Evolutionary conservation across 2,329 filamentous ascomycete genomes (phyloP).

Genomic region (Teratosphaeria nubilosa): DNA sequence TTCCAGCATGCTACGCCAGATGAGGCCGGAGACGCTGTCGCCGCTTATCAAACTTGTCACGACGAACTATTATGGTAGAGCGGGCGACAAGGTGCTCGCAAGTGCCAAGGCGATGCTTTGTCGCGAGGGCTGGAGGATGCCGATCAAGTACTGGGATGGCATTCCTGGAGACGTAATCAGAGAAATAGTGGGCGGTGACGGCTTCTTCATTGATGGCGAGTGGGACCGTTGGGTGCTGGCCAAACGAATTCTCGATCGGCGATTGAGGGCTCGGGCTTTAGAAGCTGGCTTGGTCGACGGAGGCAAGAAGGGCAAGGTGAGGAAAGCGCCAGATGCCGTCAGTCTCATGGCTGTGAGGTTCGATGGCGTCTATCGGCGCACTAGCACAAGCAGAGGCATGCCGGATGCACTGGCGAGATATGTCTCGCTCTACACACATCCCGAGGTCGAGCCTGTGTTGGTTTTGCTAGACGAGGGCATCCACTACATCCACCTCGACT

Average conservation of each 20-base stretch:
- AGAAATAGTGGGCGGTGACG: constrained; percentile 50
- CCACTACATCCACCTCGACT: constrained; percentile 50
- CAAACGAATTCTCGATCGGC: constrained; percentile 44
- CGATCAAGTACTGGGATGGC: constrained; percentile 44
- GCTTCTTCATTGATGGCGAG: constrained; percentile 48
- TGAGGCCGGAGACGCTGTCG: constrained; percentile 40
- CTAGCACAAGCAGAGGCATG: constrained; percentile 28
- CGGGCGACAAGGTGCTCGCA: constrained; percentile 45
- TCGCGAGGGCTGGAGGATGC: constrained; percentile 48
- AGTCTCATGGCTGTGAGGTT: constrained; percentile 44
- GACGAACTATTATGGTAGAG: constrained; percentile 45
- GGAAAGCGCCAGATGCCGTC: constrained; percentile 38
- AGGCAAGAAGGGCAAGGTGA: constrained; percentile 31
- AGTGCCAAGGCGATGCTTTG: constrained; percentile 51
- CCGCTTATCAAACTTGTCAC: constrained; percentile 45
- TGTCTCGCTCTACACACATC: constrained; percentile 42
- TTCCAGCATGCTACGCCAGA: constrained; percentile 45
- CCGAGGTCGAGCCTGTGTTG: constrained; percentile 45
- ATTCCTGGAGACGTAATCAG: constrained; percentile 48
- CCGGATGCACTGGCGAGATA: constrained; percentile 39
- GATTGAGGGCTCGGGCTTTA: constrained; percentile 37
- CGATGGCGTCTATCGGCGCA: constrained; percentile 42
- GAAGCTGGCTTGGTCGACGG: constrained; percentile 39
- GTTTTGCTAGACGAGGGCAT: constrained; percentile 50
- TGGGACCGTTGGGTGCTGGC: constrained; percentile 49